Base-by-base conservation (phyloP, 1,284 basidiomycete genomes). In the Gymnopus androsaceus region DNA sequence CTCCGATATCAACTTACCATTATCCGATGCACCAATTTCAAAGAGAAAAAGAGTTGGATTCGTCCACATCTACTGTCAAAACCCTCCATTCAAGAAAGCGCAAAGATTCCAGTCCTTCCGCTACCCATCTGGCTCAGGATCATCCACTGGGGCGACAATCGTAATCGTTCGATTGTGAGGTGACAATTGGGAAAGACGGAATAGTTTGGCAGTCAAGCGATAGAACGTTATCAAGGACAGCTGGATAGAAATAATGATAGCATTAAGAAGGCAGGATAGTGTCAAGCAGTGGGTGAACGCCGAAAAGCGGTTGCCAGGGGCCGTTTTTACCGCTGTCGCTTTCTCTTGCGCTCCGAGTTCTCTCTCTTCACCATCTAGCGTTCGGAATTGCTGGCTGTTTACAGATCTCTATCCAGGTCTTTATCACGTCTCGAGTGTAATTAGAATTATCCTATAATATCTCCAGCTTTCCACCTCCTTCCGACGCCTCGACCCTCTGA, bases 21-120 rank as follows among this genome's bases (percentile, higher is more conserved):
- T 65, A 53, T 79, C 74, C 3, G 85, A 84, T 2, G 84, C 71
- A 2, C 79, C 82, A 15, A 90, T 63, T 65, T 90, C 81, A 53
- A 88, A 81, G 1, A 78, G 69, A 25, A 69, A 60, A 9, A 69
- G 56, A 12, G 73, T 67, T 8, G 66, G 69, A 12, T 74, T 70
- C 70, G 11, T n/a, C n/a, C n/a, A 31, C 45, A 33, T 75, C 75
- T 17, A 87, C 73, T 0, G 78, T 74, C 38, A 90, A 65, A 28
- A 76, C 68, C 79, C 85, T 2, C 81, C 80, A 28, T 71, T 64
- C 0, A 63, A 59, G 45, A 82, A 75, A 12, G 61, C 28, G 0
- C 83, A 83, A 87, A 54, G 70, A 78, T 0, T 83, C 88, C 41
- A 76, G 72, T 0, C 90, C 90, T 55, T 78, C 66, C 15, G 72